A percentile compares a stretch with the other conserved stretches of the same genome.
Conservation (phyloP, 768 basidiomycete species). For the Calocera cornea region DNA sequence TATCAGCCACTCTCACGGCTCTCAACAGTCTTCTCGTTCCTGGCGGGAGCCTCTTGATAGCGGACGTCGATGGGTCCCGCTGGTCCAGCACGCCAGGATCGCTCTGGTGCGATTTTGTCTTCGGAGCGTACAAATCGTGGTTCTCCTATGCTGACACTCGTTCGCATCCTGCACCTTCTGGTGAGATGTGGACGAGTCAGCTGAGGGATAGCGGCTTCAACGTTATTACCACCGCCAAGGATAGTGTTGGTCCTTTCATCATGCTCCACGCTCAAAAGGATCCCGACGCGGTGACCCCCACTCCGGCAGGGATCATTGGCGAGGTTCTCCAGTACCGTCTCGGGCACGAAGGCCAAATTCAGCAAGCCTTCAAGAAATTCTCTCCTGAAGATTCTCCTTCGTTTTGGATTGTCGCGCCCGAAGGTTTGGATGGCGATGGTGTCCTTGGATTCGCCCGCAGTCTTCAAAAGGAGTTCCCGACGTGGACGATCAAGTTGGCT, state of each 20-base stretch:
- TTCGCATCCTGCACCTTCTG: neutral
- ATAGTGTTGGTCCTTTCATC: neutral
- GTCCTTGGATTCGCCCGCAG: slow-evolving; percentile 24
- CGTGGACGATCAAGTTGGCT: slow-evolving; percentile 23
- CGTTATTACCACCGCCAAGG: neutral
- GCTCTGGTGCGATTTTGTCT: neutral
- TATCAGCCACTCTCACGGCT: neutral
- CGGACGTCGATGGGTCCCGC: neutral
- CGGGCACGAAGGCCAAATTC: slow-evolving; percentile 12
- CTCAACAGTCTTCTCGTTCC: neutral
- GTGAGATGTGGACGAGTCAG: neutral
- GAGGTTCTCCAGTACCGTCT: slow-evolving; percentile 11
- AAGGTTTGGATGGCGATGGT: slow-evolving; percentile 23
- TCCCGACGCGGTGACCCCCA: neutral
- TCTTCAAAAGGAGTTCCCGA: slow-evolving; percentile 22
- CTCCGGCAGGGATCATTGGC: neutral
- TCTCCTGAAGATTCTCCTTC: slow-evolving; percentile 8
- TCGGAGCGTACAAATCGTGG: neutral
- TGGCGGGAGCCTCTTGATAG: neutral
- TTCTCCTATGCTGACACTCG: neutral
- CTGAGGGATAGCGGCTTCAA: neutral
- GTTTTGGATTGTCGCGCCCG: slow-evolving; percentile 23
- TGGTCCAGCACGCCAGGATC: neutral
- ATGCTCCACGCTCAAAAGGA: neutral
- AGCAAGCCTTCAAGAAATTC: neutral